A percentile compares a stretch with the other conserved stretches of the same genome.
phyloP scores from a whole-genome alignment of 805 yeast genomes.

The Alloascoidea hylecoeti region DNA sequence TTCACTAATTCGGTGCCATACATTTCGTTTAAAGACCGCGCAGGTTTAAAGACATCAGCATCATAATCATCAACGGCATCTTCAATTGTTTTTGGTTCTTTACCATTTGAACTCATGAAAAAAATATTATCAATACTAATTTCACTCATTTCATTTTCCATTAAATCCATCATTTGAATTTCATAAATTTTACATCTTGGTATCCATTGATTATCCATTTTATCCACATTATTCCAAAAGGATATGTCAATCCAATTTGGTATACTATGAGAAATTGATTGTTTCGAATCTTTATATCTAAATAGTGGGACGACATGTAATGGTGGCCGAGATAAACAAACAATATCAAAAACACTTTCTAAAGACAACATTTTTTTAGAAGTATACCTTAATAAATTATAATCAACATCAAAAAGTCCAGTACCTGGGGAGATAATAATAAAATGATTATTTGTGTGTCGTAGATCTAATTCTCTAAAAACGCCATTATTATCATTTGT shows the following conservation, averaged over 20 bases:
- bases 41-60: background rate
- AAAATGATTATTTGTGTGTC: slow-evolving; percentile 86
- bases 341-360: slow-evolving; percentile 79
- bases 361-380: slow-evolving; percentile 61
- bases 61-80: background rate
- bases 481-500: too few species aligned
- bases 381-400: slow-evolving; percentile 57
- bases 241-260: slow-evolving; percentile 96
- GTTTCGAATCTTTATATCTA: slow-evolving; percentile 30
- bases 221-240: slow-evolving; percentile 57
- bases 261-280: slow-evolving; percentile 40
- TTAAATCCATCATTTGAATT: slow-evolving; percentile 94
- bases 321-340: slow-evolving; percentile 85
- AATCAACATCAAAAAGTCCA: slow-evolving; percentile 87
- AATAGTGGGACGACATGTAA: slow-evolving; percentile 85
- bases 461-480: slow-evolving; percentile 70
- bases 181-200: slow-evolving; percentile 93
- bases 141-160: slow-evolving; percentile 76
- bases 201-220: slow-evolving; percentile 46
- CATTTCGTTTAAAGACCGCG: background rate
- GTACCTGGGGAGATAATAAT: slow-evolving; percentile 84
- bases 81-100: background rate
- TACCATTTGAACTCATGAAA: too few species aligned
- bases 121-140: slow-evolving; percentile 49
- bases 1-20: background rate